These are phyloP conservation scores for Debaryomycetaceae sp. DNA, from an alignment of 1,139 yeast genomes.

Conservation along the genomic window DNA sequence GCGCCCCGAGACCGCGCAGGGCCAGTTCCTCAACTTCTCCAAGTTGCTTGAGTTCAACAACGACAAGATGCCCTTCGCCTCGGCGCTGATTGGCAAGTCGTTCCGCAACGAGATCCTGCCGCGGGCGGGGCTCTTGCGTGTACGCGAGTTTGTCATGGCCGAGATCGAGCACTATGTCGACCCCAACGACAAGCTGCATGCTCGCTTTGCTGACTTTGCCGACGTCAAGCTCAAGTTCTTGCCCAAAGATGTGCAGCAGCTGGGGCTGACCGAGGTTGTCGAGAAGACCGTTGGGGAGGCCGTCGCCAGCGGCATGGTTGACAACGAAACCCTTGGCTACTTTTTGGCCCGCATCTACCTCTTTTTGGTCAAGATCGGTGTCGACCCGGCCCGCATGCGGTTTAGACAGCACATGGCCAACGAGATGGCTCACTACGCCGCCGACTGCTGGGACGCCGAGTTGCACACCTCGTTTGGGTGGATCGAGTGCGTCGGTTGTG, in stretches of 20 bases:
- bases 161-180: constrained; percentile 99
- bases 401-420: constrained; percentile 98
- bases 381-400: constrained; percentile 75
- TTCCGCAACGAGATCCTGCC: constrained; percentile 99
- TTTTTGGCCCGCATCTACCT: constrained; percentile 88
- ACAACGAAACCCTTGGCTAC: constrained; percentile 95
- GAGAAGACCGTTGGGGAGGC: constrained; percentile 84
- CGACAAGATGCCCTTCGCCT: constrained; percentile 96
- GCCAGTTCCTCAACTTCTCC: constrained; percentile 93
- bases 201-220: constrained; percentile 71
- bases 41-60: constrained; percentile 94
- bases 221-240: constrained; percentile 71
- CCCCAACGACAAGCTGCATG: constrained; percentile 80
- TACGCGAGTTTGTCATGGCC: constrained; percentile 98
- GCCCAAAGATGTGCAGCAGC: constrained; percentile 82
- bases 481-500: constrained; percentile 99
- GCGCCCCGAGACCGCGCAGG: constrained; percentile 99
- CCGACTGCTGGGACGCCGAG: constrained; percentile 99
- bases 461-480: constrained; percentile 94
- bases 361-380: constrained; percentile 86
- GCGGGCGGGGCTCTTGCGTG: constrained; percentile 94
- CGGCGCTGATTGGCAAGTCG: constrained; percentile 97
- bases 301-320: constrained; percentile 81
- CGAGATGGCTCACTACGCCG: constrained; percentile 99
- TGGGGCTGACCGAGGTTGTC: constrained; percentile 69